Percentiles rank a stretch among this genome's conserved stretches.
Evolutionary conservation across 352 stramenopile species (phyloP).

Genomic region (Phytophthora boehmeriae): DNA sequence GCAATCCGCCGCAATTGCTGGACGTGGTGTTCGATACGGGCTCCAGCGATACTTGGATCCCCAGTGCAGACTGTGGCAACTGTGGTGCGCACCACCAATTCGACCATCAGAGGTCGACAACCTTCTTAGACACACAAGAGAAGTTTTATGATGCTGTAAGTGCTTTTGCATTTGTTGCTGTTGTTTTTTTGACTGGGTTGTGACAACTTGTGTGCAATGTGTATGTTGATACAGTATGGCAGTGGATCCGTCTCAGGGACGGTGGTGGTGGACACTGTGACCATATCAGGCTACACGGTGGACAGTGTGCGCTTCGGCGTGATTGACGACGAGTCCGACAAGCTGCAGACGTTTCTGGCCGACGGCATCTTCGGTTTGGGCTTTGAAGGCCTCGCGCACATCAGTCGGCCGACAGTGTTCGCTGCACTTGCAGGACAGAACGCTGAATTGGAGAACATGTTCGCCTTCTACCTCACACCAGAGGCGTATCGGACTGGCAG

Average conservation of each 20-base stretch:
- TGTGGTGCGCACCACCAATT: constrained; percentile 71
- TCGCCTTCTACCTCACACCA: constrained; percentile 88
- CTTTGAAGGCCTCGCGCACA: constrained; percentile 88
- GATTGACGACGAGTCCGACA: constrained; percentile 66
- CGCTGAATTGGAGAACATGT: constrained; percentile 82
- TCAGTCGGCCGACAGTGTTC: constrained; percentile 87
- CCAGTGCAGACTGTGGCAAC: constrained; percentile 45
- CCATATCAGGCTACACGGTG: constrained; percentile 69
- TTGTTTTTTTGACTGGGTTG: constrained; percentile 9
- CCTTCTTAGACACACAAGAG: constrained; percentile 74
- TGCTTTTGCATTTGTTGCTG: constrained; percentile 8
- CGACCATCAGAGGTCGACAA: constrained; percentile 54
- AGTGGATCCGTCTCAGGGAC: constrained; percentile 81
- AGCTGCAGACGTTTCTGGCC: constrained; percentile 82
- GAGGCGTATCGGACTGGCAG: constrained; percentile 70
- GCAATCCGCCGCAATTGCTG: constrained; percentile 65
- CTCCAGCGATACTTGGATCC: constrained; percentile 86
- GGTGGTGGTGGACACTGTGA: constrained; percentile 80
- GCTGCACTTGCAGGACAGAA: constrained; percentile 67
- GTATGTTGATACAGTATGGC: constrained; percentile 52
- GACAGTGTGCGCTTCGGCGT: constrained; percentile 82
- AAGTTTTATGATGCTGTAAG: constrained; percentile 73
- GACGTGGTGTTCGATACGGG: constrained; percentile 85
- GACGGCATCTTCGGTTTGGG: constrained; percentile 89
- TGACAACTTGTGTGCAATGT: constrained; percentile 12